Percentiles rank a stretch among this genome's conserved stretches.
These are phyloP conservation scores for Wickerhamomyces chaumierensis DNA, from an alignment of 805 yeast genomes.

Conservation along the genomic window DNA sequence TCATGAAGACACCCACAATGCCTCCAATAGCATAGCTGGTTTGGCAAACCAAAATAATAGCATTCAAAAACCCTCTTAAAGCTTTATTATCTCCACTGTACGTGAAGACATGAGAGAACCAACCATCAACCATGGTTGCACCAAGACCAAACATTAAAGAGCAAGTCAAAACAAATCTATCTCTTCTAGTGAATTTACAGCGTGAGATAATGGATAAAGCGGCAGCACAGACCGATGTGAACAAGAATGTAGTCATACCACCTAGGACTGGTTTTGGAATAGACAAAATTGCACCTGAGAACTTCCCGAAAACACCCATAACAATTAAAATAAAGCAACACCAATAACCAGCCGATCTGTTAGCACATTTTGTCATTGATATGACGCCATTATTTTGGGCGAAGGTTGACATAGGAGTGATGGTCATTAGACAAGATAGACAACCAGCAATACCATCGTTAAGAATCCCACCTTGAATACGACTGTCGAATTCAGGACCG, in stretches of 20 bases:
- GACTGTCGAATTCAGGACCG: constrained; percentile 68
- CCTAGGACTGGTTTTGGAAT: constrained; percentile 76
- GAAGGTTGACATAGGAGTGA: constrained; percentile 83
- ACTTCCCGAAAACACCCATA: constrained; percentile 83
- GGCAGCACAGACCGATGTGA: constrained; percentile 67
- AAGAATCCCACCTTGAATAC: constrained; percentile 87
- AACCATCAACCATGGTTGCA: constrained; percentile 48
- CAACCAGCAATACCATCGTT: constrained; percentile 81
- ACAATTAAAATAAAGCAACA: constrained; percentile 67
- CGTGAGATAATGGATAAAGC: constrained; percentile 55
- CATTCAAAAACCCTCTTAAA: constrained; percentile 52
- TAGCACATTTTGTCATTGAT: constrained; percentile 83
- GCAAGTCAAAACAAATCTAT: constrained; percentile 60
- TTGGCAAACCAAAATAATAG: constrained; percentile 59
- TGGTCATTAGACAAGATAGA: constrained; percentile 66
- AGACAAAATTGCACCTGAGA: constrained; percentile 79
- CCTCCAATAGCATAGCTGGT: constrained; percentile 68
- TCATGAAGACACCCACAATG: constrained; percentile 47
- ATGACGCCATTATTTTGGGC: constrained; percentile 95
- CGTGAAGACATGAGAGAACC: constrained; percentile 58
- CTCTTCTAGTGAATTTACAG: constrained; percentile 51
- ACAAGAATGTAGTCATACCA: constrained; percentile 76
- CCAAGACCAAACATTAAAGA: constrained; percentile 58
- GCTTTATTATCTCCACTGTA: constrained; percentile 50
- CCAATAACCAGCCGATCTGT: constrained; percentile 70